These are phyloP conservation scores for Trichoderma gracile DNA, from an alignment of 2,329 filamentous ascomycete species.

Conservation along the genomic window DNA sequence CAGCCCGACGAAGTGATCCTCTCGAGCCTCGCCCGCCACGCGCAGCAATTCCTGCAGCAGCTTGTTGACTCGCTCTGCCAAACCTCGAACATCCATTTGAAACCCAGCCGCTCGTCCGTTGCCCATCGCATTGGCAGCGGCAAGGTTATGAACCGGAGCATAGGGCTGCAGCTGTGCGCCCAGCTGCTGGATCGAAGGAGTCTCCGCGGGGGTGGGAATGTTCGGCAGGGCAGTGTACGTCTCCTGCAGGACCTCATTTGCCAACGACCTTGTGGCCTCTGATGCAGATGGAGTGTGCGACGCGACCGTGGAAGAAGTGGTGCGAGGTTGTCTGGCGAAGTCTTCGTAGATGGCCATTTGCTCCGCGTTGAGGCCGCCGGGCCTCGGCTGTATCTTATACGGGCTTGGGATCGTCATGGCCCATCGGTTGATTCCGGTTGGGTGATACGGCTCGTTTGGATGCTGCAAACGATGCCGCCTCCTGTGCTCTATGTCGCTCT, in stretches of 20 bases:
- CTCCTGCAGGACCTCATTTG: conserved; percentile 65
- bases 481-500: conserved; percentile 74
- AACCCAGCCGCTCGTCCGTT: conserved; percentile 54
- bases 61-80: conserved; percentile 59
- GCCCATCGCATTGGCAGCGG: conserved; percentile 38
- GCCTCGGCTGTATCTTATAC: conserved; percentile 75
- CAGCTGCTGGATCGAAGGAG: conserved; percentile 56
- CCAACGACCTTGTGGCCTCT: conserved; percentile 61
- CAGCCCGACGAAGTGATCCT: conserved; percentile 62
- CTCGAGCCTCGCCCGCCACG: conserved; percentile 53
- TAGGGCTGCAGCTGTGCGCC: conserved; percentile 58
- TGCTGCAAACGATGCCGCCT: conserved; percentile 72
- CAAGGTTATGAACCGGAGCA: conserved; percentile 50
- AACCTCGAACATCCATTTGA: conserved; percentile 53
- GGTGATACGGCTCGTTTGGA: conserved; percentile 81
- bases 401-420: conserved; percentile 91
- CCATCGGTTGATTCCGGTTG: conserved; percentile 82
- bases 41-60: conserved; percentile 59
- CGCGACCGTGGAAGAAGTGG: conserved; percentile 54
- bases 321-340: conserved; percentile 82
- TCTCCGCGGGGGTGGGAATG: conserved; percentile 61
- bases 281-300: conserved; percentile 59
- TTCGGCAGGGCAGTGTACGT: conserved; percentile 59
- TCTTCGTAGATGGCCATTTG: conserved; percentile 97
- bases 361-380: conserved; percentile 76